Evolutionary conservation across 805 yeast genomes (phyloP).

Genomic region (Suhomyces xylopsoci): DNA sequence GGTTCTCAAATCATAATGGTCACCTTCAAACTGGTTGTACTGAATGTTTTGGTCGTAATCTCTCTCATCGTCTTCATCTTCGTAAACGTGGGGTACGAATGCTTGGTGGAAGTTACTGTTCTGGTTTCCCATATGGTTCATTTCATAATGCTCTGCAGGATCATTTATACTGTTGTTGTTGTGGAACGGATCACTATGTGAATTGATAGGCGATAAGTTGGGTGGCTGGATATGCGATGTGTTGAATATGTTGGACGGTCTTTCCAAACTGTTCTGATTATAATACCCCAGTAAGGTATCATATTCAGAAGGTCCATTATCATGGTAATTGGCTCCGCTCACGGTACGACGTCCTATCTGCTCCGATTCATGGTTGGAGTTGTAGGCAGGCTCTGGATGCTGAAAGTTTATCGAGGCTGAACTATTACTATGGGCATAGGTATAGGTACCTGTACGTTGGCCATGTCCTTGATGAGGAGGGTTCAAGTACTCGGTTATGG

Average conservation of each 20-base stretch:
- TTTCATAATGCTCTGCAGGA: slow-evolving; percentile 9
- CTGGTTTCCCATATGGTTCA: slow-evolving; percentile 16
- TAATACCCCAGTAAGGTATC: slow-evolving; percentile 22
- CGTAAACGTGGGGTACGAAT: slow-evolving; percentile 43
- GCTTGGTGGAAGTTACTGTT: slow-evolving; percentile 18
- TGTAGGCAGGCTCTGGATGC: slow-evolving; percentile 25
- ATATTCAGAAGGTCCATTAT: slow-evolving; percentile 8
- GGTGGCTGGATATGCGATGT: slow-evolving; percentile 16
- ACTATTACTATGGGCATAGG: slow-evolving; percentile 7
- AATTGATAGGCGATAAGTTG: slow-evolving; percentile 15
- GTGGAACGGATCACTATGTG: slow-evolving; percentile 13
- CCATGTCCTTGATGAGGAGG: slow-evolving; percentile 6
- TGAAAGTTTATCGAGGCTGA: slow-evolving; percentile 25
- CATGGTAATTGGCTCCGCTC: slow-evolving; percentile 1
- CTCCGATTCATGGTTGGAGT: not conserved
- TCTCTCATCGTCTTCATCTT: slow-evolving; percentile 37
- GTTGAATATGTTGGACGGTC: slow-evolving; percentile 27
- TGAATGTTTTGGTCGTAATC: slow-evolving; percentile 39
- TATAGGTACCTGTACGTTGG: slow-evolving; percentile 18
- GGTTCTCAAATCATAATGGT: slow-evolving; percentile 38
- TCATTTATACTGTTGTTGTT: slow-evolving; percentile 2
- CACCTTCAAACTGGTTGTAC: slow-evolving; percentile 40
- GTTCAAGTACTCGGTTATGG: slow-evolving; percentile 13
- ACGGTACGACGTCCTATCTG: not conserved
- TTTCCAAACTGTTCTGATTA: slow-evolving; percentile 15